phyloP scores from a whole-genome alignment of 2,329 filamentous ascomycete genomes.

The Aspergillus bombycis region DNA sequence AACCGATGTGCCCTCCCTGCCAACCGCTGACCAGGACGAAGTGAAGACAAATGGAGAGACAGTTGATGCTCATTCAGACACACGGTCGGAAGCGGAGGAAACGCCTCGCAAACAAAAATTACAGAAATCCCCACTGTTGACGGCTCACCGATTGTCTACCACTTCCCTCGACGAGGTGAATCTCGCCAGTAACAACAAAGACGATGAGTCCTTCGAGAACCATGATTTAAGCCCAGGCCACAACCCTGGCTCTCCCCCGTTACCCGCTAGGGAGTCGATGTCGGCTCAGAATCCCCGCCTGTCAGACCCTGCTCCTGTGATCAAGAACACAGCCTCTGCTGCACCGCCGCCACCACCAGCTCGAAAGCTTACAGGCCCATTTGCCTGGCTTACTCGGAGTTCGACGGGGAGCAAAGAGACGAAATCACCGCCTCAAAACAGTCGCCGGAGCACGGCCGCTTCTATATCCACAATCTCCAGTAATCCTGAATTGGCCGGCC shows the following conservation, averaged over 20 bases:
- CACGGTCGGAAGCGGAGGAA: conserved; percentile 34
- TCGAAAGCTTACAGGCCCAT: conserved; percentile 84
- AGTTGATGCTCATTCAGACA: conserved; percentile 30
- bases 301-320: conserved; percentile 61
- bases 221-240: conserved; percentile 28
- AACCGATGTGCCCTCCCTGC: conserved; percentile 35
- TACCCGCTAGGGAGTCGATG: conserved; percentile 37
- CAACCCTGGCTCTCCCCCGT: conserved; percentile 29
- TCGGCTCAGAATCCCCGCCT: conserved; percentile 37
- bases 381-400: conserved; percentile 78
- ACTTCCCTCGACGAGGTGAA: conserved; percentile 68
- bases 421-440: conserved; percentile 54
- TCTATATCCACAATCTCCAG: conserved; percentile 78
- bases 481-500: conserved; percentile 77
- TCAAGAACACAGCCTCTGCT: conserved; percentile 40
- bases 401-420: conserved; percentile 58
- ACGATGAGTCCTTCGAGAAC: conserved; percentile 42
- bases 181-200: conserved; percentile 61
- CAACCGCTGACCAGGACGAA: conserved; percentile 31
- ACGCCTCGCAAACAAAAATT: conserved; percentile 39
- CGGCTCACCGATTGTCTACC: conserved; percentile 58
- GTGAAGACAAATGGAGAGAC: conserved; percentile 24
- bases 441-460: conserved; percentile 74
- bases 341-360: conserved; percentile 46
- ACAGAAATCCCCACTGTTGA: conserved; percentile 57